These are phyloP conservation scores for Aspergillus sp. DNA, from an alignment of 2,329 filamentous ascomycete genomes.

Conservation along the genomic window DNA sequence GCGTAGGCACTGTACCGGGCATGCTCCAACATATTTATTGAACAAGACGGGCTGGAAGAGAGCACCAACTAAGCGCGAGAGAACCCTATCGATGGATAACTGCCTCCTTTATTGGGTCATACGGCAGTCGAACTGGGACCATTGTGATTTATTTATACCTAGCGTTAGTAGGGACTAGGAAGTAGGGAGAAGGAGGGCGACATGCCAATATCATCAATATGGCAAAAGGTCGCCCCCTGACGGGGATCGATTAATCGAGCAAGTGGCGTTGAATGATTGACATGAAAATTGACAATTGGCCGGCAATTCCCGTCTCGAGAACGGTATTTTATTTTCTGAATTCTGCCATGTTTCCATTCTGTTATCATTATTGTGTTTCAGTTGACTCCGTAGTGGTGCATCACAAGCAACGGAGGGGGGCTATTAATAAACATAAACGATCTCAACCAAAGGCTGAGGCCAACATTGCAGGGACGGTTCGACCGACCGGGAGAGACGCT, in stretches of 20 bases:
- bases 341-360: neutral
- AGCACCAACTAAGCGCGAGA: too few species aligned
- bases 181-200: too few species aligned
- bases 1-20: too few species aligned
- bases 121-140: too few species aligned
- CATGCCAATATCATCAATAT: too few species aligned
- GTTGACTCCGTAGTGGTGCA: neutral
- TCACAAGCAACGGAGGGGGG: neutral
- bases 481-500: constrained; percentile 5
- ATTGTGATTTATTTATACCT: too few species aligned
- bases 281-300: neutral
- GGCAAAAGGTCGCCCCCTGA: neutral
- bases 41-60: too few species aligned
- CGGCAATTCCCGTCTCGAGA: neutral
- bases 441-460: neutral
- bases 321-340: neutral
- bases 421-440: neutral
- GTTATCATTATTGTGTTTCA: constrained; percentile 2
- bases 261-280: constrained; percentile 9
- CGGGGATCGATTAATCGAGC: neutral
- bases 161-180: too few species aligned
- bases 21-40: too few species aligned
- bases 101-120: too few species aligned
- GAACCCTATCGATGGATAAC: too few species aligned
- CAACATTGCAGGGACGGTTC: constrained; percentile 6